Percentiles rank a stretch among this genome's conserved stretches.
Conservation (phyloP, 1,139 yeast species). For the Hansenula sp. region DNA sequence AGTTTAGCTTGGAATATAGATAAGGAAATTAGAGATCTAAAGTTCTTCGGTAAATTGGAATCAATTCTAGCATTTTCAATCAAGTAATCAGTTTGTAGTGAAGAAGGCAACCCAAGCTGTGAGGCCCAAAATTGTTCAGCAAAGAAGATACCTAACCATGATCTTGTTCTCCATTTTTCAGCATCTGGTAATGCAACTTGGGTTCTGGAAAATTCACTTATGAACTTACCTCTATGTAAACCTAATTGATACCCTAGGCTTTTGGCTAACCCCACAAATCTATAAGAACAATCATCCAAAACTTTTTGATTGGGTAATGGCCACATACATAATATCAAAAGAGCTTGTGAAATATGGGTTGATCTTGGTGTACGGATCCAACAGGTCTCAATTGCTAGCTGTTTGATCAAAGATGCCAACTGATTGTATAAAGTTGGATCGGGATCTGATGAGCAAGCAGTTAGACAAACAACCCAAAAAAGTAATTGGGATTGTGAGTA, state of each 20-base stretch:
- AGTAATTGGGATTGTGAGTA: conserved; percentile 79
- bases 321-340: conserved; percentile 81
- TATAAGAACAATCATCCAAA: conserved; percentile 84
- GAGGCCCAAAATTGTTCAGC: conserved; percentile 92
- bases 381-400: conserved; percentile 86
- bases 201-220: conserved; percentile 84
- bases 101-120: conserved; percentile 82
- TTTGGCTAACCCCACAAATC: conserved; percentile 86
- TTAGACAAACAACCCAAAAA: conserved; percentile 88
- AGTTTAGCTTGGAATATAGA: conserved; percentile 83
- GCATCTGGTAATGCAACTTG: conserved; percentile 89
- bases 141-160: conserved; percentile 88
- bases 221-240: conserved; percentile 89
- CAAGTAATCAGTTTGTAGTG: conserved; percentile 78
- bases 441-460: conserved; percentile 84
- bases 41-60: conserved; percentile 60
- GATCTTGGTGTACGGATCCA: conserved; percentile 94
- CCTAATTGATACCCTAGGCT: conserved; percentile 84
- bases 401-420: conserved; percentile 75
- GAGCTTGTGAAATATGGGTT: conserved; percentile 88
- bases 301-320: conserved; percentile 93
- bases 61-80: conserved; percentile 78
- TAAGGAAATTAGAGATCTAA: conserved; percentile 68
- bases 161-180: conserved; percentile 89
- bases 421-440: conserved; percentile 80